Evolutionary conservation across 129 eudicot genomes (phyloP).

Genomic region (Flaveria bidentis): DNA sequence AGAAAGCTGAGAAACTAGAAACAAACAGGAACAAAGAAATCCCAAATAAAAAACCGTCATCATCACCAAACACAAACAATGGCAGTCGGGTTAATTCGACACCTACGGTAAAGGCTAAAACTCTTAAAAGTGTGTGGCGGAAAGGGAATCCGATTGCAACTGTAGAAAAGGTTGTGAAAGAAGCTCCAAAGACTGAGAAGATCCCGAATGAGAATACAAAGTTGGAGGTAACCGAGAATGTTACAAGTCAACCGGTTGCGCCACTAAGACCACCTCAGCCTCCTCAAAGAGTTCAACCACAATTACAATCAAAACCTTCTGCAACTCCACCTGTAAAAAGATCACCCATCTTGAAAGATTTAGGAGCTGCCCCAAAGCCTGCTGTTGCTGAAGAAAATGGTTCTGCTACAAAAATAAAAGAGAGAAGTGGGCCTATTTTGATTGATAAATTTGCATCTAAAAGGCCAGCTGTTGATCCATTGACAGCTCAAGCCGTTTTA

Average conservation of each 20-base stretch:
- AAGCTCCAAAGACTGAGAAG: slow-evolving; percentile 27
- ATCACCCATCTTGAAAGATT: slow-evolving; percentile 65
- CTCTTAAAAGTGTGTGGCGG: slow-evolving; percentile 83
- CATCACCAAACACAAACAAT: slow-evolving; percentile 30
- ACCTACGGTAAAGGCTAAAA: slow-evolving; percentile 42
- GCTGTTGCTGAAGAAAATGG: slow-evolving; percentile 28
- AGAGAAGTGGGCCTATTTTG: slow-evolving; percentile 67
- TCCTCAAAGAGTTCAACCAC: slow-evolving; percentile 66
- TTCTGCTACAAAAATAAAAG: slow-evolving; percentile 43
- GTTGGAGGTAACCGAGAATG: slow-evolving; percentile 39
- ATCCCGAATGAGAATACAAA: slow-evolving; percentile 40
- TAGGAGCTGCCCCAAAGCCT: slow-evolving; percentile 58
- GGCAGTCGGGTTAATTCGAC: slow-evolving; percentile 36
- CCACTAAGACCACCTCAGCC: slow-evolving; percentile 49
- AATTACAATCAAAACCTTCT: slow-evolving; percentile 73
- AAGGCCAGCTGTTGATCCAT: slow-evolving; percentile 60
- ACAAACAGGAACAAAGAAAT: slow-evolving; percentile 41
- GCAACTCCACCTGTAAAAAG: slow-evolving; percentile 61
- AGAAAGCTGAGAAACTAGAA: slow-evolving; percentile 76
- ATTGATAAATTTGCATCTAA: slow-evolving; percentile 88
- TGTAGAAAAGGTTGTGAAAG: slow-evolving; percentile 51
- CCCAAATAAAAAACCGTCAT: slow-evolving; percentile 27
- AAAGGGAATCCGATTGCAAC: slow-evolving; percentile 74
- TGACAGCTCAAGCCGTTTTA: slow-evolving; percentile 66
- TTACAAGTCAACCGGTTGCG: slow-evolving; percentile 39